These are phyloP conservation scores for Leishmania arabica DNA, from an alignment of 208 protist species.

Conservation along the genomic window DNA sequence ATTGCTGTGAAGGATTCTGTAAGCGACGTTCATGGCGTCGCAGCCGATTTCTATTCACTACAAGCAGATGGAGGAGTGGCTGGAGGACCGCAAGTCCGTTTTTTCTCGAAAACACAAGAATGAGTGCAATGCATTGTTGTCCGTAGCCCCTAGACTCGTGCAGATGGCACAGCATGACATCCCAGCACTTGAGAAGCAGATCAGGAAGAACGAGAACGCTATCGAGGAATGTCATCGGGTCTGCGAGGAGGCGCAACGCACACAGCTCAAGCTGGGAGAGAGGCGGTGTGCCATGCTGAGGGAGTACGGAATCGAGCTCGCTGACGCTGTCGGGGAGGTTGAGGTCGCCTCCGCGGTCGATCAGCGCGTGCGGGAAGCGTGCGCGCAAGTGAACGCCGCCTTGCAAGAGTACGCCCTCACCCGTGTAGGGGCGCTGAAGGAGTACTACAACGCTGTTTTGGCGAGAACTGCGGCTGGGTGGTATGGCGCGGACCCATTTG, in stretches of 20 bases:
- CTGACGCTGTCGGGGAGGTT: slow-evolving; percentile 1
- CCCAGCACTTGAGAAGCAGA: slow-evolving; percentile 58
- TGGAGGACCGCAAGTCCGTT: slow-evolving; percentile 61
- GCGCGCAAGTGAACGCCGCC: slow-evolving; percentile 24
- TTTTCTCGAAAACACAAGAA: slow-evolving; percentile 62
- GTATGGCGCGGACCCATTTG: slow-evolving; percentile 40
- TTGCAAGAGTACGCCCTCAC: slow-evolving; percentile 34
- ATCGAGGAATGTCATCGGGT: slow-evolving; percentile 62
- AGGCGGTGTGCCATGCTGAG: slow-evolving; percentile 37
- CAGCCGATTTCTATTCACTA: slow-evolving; percentile 74
- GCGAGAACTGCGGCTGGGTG: slow-evolving; percentile 32
- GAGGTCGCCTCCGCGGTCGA: slow-evolving; percentile 42
- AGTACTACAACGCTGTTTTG: slow-evolving; percentile 43
- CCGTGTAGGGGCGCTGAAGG: slow-evolving; percentile 34
- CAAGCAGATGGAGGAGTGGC: slow-evolving; percentile 85
- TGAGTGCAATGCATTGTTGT: slow-evolving; percentile 40
- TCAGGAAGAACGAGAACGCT: slow-evolving; percentile 41
- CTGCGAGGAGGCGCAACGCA: slow-evolving; percentile 52
- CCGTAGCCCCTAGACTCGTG: slow-evolving; percentile 50
- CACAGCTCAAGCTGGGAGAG: slow-evolving; percentile 31
- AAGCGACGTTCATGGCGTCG: slow-evolving; percentile 37
- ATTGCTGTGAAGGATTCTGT: background rate
- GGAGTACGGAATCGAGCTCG: slow-evolving; percentile 41
- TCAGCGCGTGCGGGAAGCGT: slow-evolving; percentile 32
- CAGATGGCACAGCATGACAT: slow-evolving; percentile 78